These are phyloP conservation scores for Populus hybrid DNA, from an alignment of 441 rosid species.

Conservation along the genomic window DNA sequence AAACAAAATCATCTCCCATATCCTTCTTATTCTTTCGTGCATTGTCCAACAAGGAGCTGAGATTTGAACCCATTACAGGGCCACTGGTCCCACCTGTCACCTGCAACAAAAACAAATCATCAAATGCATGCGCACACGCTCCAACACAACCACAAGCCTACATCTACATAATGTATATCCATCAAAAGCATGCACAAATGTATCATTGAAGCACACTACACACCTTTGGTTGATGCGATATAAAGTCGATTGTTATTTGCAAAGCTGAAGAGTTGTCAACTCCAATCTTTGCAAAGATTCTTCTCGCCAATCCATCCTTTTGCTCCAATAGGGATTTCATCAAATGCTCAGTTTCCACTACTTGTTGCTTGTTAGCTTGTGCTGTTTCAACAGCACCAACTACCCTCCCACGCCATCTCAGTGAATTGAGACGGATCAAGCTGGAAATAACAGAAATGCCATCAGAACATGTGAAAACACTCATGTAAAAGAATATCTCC, in stretches of 20 bases:
- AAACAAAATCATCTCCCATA: constrained; percentile 76
- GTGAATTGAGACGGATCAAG: constrained; percentile 67
- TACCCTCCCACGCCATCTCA: constrained; percentile 87
- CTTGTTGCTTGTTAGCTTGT: constrained; percentile 55
- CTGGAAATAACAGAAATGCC: constrained; percentile 24
- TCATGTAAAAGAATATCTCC: background rate
- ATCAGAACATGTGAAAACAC: background rate
- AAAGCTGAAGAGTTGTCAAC: constrained; percentile 62
- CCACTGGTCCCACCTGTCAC: constrained; percentile 69
- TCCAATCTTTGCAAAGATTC: constrained; percentile 74
- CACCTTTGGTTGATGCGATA: constrained; percentile 78
- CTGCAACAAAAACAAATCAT: constrained; percentile 26
- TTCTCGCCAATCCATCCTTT: constrained; percentile 83
- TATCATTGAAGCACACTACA: background rate
- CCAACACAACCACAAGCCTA: background rate
- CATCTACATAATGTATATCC: too few species aligned
- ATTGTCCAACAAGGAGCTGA: constrained; percentile 51
- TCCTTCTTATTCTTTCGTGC: constrained; percentile 65
- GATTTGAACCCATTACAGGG: constrained; percentile 57
- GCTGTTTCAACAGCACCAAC: constrained; percentile 76
- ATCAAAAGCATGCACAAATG: background rate
- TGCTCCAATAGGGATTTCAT: constrained; percentile 95
- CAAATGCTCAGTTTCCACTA: constrained; percentile 80
- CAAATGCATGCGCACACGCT: background rate
- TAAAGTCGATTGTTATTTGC: constrained; percentile 64